Evolutionary conservation across 176 grass and related monocot species (phyloP), one percentile per base, ranked within the genome.

Genomic region (Eremochloa ophiuroides): DNA sequence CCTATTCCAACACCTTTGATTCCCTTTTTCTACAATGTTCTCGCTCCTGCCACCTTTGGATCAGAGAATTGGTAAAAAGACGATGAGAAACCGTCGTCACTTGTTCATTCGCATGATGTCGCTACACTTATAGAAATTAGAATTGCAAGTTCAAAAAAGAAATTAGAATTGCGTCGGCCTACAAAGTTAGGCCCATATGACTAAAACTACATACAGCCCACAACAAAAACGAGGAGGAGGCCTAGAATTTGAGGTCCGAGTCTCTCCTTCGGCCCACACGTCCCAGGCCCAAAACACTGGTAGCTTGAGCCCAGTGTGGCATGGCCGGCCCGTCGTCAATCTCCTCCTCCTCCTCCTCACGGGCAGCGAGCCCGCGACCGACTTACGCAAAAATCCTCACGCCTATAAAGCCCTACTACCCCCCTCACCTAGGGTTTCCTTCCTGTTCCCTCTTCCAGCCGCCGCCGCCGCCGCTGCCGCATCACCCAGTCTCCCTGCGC

Each of bases 391-490:
- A 69, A 67, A 7, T 15, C 48, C 4, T 56, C 73, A 28, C 44
- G 26, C 60, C 40, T 87, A 83, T 65, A 88, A 88, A 42, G 10
- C 12, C 12, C 46, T 6, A 1, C 61, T n/a, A 35, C 5, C 34
- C 27, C 26, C 43, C 8, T 50, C 17, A 1, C 0, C 68, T 88
- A 93, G 88, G 88, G 71, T 85, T 91, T 76, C 66, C 17, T 69
- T 58, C n/a, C n/a, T n/a, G n/a, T 38, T 33, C 64, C 48, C 10
- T 39, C 26, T 34, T n/a, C 23, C 53, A 58, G 22, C 50, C 26
- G 41, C 69, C 6, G 14, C 59, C 77, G 83, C 90, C 86, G 86
- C 75, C 61, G 48, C 74, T n/a, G 53, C 47, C 48, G 38, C 37
- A 22, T 27, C 66, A 53, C 61, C 18, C 23, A 71, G 68, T 25